Evolutionary conservation across 23 red algal species (phyloP).

Genomic region (Cyanidium caldarium): DNA sequence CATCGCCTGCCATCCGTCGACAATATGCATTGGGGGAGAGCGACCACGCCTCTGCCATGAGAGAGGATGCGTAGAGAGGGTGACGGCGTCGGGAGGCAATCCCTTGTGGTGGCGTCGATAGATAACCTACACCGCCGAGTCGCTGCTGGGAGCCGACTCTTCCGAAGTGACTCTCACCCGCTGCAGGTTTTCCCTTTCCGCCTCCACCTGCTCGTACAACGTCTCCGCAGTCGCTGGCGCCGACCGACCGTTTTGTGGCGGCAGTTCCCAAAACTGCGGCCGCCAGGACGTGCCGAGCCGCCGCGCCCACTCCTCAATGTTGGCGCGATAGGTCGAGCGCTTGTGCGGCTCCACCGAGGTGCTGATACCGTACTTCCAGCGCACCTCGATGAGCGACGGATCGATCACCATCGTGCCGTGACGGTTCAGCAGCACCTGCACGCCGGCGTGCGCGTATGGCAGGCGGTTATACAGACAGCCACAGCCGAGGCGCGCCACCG

Average conservation of each 20-base stretch:
- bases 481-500: background rate
- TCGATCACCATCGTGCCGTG: slow-evolving; percentile 50
- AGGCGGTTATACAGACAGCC: background rate
- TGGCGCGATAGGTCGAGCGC: background rate
- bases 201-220: no score
- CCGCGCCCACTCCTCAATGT: background rate
- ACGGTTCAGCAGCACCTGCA: slow-evolving; percentile 52
- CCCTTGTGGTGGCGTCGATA: no score
- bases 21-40: no score
- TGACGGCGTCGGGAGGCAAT: no score
- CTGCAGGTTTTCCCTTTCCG: no score
- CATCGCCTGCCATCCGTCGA: no score
- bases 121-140: no score
- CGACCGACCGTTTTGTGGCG: background rate
- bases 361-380: slow-evolving; percentile 11
- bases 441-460: slow-evolving; percentile 58
- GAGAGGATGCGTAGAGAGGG: no score
- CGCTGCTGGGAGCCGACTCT: no score
- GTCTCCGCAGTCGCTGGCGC: no score
- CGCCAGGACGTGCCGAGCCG: background rate
- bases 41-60: no score
- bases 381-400: slow-evolving; percentile 58
- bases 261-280: background rate
- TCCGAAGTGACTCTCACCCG: no score
- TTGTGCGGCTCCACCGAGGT: background rate